phyloP scores from a whole-genome alignment of 2,329 filamentous ascomycete species.

The Alternaria alternata region DNA sequence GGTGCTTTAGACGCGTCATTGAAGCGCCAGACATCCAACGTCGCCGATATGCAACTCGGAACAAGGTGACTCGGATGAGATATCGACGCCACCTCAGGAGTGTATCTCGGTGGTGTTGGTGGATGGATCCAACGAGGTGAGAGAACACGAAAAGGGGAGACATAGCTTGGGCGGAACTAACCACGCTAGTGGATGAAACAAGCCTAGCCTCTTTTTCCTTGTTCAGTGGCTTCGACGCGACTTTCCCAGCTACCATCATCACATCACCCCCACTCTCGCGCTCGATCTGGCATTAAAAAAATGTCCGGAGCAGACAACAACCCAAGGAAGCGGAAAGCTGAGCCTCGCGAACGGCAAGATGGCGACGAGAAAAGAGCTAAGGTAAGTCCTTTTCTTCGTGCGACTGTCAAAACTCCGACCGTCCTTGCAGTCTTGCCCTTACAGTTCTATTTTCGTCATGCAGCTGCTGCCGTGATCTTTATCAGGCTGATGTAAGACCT shows the following conservation, averaged over 20 bases:
- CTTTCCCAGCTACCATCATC: slow-evolving; percentile 7
- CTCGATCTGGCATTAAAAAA: neutral
- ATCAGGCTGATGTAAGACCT: slow-evolving; percentile 23
- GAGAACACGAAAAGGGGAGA: neutral
- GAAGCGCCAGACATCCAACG: slow-evolving; percentile 3
- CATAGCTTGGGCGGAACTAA: slow-evolving; percentile 5
- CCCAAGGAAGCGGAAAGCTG: slow-evolving; percentile 51
- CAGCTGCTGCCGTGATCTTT: slow-evolving; percentile 23
- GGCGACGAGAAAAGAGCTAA: slow-evolving; percentile 48
- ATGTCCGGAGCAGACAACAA: slow-evolving; percentile 27
- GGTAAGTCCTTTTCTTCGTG: slow-evolving; percentile 40
- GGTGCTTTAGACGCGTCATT: slow-evolving; percentile 11
- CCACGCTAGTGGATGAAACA: slow-evolving; percentile 17
- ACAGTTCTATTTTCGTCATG: slow-evolving; percentile 25
- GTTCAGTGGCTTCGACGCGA: slow-evolving; percentile 1
- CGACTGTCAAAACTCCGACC: slow-evolving; percentile 15
- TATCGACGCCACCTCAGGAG: neutral
- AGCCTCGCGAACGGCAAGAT: slow-evolving; percentile 32
- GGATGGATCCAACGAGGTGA: slow-evolving; percentile 5
- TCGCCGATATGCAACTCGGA: slow-evolving; percentile 9
- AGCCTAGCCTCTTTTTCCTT: slow-evolving; percentile 16
- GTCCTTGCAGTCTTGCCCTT: slow-evolving; percentile 21
- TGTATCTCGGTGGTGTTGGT: neutral
- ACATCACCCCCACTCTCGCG: slow-evolving; percentile 9
- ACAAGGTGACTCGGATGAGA: neutral